Conservation (phyloP, 352 stramenopile genomes). For the Phytophthora pistaciae region DNA sequence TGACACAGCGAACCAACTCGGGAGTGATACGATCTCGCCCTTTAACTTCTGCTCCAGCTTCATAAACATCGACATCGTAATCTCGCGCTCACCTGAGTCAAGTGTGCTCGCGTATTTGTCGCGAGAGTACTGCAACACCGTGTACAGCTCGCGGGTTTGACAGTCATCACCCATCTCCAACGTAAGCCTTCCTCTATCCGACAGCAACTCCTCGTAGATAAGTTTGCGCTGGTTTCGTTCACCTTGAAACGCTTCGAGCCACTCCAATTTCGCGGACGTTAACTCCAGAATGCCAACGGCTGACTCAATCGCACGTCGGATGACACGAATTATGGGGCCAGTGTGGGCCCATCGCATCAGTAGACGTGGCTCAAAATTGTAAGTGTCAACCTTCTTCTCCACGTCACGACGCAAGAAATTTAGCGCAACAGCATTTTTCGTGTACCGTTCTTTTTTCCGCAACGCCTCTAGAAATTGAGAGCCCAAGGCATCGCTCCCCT, state of each 20-base stretch:
- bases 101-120: background rate
- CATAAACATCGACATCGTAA: background rate
- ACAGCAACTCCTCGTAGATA: background rate
- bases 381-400: background rate
- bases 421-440: background rate
- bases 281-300: background rate
- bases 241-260: background rate
- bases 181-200: background rate
- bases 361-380: background rate
- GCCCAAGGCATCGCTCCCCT: background rate
- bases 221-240: background rate
- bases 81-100: background rate
- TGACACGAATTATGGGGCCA: background rate
- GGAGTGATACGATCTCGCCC: background rate
- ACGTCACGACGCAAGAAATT: conserved; percentile 2
- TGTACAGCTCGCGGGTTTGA: background rate
- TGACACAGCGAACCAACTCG: conserved; percentile 1
- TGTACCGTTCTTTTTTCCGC: background rate
- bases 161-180: background rate
- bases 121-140: background rate
- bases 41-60: background rate
- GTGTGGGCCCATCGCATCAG: conserved; percentile 1
- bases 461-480: background rate
- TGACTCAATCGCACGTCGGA: background rate
- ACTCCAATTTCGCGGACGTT: background rate